Evolutionary conservation across 2,329 filamentous ascomycete species (phyloP), one percentile per base, ranked within the genome.

Genomic region (Corynespora cassiicola): DNA sequence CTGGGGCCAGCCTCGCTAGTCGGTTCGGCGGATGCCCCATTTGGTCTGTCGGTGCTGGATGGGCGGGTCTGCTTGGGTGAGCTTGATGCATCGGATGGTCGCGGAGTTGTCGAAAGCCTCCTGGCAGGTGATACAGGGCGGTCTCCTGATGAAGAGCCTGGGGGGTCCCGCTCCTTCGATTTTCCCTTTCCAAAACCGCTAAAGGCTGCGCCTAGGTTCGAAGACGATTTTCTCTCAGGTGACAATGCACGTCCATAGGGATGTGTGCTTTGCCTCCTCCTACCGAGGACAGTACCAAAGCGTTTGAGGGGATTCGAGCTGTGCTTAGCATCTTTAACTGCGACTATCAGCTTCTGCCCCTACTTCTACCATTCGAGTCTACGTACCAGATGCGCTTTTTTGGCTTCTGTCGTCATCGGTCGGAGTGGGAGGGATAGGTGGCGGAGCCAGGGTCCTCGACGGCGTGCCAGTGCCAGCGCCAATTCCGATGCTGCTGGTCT

Each of bases 151-250:
- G 52, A 51, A 15, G 57, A 43, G 12, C 32, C 36, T 20, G 80
- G 61, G 36, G 74, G 48, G 10, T 75, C 66, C 16, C 81, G 80
- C 40, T 88, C 84, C 60, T 84, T 86, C 51, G 80, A 84, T 50
- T 79, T 81, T 18, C 82, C 74, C 30, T 85, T 79, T 23, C 81
- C 79, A 56, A 90, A 86, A 2, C 79, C 75, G 14, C 75, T 73
- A 77, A 85, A 53, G 77, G 74, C 62, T 71, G 78, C 41, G 73
- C 80, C 61, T 79, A 85, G 26, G 40, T 68, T 84, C 73, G 45
- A 76, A 7, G 68, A 65, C 7, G 66, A 69, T 77, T 66, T 88
- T 75, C 68, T 64, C 37, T 78, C 75, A 4, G 75, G 75, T 7
- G 75, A 76, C 5, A 54, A 39, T 25, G 58, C 49, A 38, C 51